Evolutionary conservation across 1,284 basidiomycete genomes (phyloP).

Genomic region (Melampsora larici-populina): DNA sequence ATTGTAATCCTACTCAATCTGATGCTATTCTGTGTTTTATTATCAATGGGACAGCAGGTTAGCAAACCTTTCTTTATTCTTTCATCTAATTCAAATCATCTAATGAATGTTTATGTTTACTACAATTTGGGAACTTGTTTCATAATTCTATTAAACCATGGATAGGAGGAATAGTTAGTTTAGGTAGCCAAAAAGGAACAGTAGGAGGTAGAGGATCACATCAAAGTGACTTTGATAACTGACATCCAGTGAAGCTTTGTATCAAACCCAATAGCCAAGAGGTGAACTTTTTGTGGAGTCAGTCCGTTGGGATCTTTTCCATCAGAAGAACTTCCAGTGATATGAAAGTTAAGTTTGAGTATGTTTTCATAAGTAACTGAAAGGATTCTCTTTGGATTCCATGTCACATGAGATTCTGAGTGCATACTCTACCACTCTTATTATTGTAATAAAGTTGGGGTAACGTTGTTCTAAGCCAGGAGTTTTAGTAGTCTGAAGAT

Average conservation of each 20-base stretch:
- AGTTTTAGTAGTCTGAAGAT: slow-evolving; percentile 23
- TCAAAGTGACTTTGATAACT: slow-evolving; percentile 26
- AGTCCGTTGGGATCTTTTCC: neutral
- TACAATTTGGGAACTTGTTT: too few species aligned
- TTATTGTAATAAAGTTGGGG: slow-evolving; percentile 65
- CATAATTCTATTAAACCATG: slow-evolving; percentile 40
- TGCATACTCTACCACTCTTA: slow-evolving; percentile 64
- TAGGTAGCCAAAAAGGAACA: neutral
- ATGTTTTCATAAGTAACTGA: slow-evolving; percentile 1
- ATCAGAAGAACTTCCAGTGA: slow-evolving; percentile 15
- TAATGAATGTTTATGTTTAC: neutral
- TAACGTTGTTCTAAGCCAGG: slow-evolving; percentile 59
- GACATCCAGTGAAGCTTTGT: slow-evolving; percentile 36
- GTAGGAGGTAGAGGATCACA: slow-evolving; percentile 22
- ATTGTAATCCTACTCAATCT: neutral
- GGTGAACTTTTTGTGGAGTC: slow-evolving; percentile 33
- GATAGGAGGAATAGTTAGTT: slow-evolving; percentile 30
- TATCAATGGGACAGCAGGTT: slow-evolving; percentile 32
- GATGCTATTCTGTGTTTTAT: slow-evolving; percentile 32
- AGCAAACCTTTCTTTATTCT: neutral
- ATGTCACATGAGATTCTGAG: slow-evolving; percentile 59
- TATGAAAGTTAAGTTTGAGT: slow-evolving; percentile 30
- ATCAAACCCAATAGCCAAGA: slow-evolving; percentile 38
- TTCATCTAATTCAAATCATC: neutral
- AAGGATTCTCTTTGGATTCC: neutral